These are phyloP conservation scores for Pseudofabraea citricarpa DNA, from an alignment of 2,329 filamentous ascomycete species.

Conservation along the genomic window DNA sequence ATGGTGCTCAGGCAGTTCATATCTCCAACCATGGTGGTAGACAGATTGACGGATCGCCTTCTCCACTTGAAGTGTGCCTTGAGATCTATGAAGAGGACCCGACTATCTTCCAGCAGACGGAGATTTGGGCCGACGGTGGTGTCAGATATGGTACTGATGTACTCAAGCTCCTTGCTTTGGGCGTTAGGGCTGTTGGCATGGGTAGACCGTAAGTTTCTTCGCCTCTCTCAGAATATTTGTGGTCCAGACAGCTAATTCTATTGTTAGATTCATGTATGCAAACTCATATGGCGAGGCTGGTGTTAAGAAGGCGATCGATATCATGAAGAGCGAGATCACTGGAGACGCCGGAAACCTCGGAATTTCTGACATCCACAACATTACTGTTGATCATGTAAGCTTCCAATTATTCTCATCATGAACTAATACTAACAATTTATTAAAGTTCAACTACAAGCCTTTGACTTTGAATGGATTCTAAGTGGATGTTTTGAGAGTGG, in stretches of 20 bases:
- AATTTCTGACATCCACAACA: not conserved
- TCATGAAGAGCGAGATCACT: not conserved
- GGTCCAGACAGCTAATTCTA: not conserved
- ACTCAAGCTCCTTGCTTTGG: conserved; percentile 57
- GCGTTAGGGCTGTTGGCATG: conserved; percentile 54
- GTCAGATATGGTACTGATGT: conserved; percentile 56
- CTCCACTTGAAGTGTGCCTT: conserved; percentile 50
- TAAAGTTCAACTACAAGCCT: not conserved
- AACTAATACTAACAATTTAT: not conserved
- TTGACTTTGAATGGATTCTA: not conserved
- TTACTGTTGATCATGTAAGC: not conserved
- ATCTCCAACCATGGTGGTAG: conserved; percentile 64
- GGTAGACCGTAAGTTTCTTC: conserved; percentile 28
- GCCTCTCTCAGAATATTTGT: not conserved
- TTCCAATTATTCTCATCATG: not conserved
- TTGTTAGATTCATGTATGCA: conserved; percentile 2
- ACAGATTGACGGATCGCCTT: conserved; percentile 35
- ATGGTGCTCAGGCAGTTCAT: conserved; percentile 55
- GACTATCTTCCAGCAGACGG: conserved; percentile 49
- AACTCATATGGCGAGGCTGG: not conserved
- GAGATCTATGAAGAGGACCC: conserved; percentile 56
- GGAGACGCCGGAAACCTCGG: not conserved
- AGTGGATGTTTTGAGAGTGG: too few species aligned
- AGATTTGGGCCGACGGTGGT: conserved; percentile 58
- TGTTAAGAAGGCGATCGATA: not conserved